Conservation (phyloP, 257 asterid genomes). For the Nicotiana benthamiana region DNA sequence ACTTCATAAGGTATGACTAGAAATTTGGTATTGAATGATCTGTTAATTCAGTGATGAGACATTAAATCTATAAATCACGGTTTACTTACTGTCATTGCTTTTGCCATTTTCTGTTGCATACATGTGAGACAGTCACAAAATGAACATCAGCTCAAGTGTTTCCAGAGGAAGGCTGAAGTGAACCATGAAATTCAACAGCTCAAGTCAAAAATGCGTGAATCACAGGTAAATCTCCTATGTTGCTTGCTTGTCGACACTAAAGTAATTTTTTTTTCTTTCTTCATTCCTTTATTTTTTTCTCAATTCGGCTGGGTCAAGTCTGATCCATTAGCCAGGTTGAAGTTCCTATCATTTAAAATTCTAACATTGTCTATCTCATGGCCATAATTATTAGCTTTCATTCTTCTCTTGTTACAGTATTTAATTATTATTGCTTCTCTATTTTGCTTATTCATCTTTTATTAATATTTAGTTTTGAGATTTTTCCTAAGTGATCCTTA, state of each 20-base stretch:
- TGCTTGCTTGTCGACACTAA: neutral
- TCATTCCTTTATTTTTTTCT: neutral
- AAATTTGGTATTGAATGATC: neutral
- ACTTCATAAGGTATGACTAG: slow-evolving; percentile 52
- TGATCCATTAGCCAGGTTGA: neutral
- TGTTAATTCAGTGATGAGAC: neutral
- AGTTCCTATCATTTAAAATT: neutral
- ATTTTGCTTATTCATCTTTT: neutral
- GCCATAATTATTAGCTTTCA: neutral
- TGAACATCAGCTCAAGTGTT: slow-evolving; percentile 65
- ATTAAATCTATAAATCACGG: neutral
- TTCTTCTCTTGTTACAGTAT: neutral
- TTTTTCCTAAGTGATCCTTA: neutral
- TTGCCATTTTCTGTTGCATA: neutral
- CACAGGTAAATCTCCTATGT: slow-evolving; percentile 45
- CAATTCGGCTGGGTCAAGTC: neutral
- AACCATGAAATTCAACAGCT: slow-evolving; percentile 89
- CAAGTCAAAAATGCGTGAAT: slow-evolving; percentile 83
- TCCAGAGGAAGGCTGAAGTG: slow-evolving; percentile 89
- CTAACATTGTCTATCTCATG: neutral
- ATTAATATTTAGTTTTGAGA: neutral
- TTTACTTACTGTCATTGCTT: neutral
- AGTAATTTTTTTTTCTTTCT: neutral
- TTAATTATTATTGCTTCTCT: neutral
- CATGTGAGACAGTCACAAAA: slow-evolving; percentile 57